phyloP scores from a whole-genome alignment of 2,329 filamentous ascomycete species.

The Beauveria varroae region DNA sequence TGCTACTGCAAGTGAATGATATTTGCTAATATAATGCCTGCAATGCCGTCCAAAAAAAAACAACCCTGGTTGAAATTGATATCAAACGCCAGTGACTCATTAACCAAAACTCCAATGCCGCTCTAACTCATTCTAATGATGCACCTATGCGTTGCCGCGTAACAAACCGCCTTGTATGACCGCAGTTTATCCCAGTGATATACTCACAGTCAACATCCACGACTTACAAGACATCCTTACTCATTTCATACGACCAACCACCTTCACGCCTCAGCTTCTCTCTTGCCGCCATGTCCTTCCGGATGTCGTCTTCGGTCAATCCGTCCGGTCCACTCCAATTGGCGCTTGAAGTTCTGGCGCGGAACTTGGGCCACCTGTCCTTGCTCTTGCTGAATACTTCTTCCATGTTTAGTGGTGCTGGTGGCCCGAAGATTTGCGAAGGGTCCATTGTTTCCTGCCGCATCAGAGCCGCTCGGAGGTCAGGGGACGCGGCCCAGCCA shows the following conservation, averaged over 20 bases:
- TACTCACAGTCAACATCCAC: not conserved
- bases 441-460: conserved; percentile 83
- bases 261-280: conserved; percentile 76
- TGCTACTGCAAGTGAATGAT: not conserved
- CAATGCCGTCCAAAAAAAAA: not conserved
- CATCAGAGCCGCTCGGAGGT: conserved; percentile 66
- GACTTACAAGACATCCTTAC: conserved; percentile 36
- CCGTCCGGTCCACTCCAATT: conserved; percentile 82
- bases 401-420: conserved; percentile 85
- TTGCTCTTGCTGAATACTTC: conserved; percentile 91
- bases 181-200: not conserved
- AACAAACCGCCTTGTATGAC: not conserved
- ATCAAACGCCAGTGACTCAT: conserved; percentile 6
- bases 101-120: conserved; percentile 1
- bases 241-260: conserved; percentile 69
- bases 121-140: not conserved
- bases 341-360: conserved; percentile 84
- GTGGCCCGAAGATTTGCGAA: conserved; percentile 78
- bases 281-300: conserved; percentile 69
- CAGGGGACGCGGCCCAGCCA: conserved; percentile 83
- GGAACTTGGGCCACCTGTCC: conserved; percentile 78
- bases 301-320: conserved; percentile 81
- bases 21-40: not conserved
- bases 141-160: conserved; percentile 2
- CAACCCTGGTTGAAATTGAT: not conserved